phyloP scores from a whole-genome alignment of 768 basidiomycete species.

The Pholiota microspora region DNA sequence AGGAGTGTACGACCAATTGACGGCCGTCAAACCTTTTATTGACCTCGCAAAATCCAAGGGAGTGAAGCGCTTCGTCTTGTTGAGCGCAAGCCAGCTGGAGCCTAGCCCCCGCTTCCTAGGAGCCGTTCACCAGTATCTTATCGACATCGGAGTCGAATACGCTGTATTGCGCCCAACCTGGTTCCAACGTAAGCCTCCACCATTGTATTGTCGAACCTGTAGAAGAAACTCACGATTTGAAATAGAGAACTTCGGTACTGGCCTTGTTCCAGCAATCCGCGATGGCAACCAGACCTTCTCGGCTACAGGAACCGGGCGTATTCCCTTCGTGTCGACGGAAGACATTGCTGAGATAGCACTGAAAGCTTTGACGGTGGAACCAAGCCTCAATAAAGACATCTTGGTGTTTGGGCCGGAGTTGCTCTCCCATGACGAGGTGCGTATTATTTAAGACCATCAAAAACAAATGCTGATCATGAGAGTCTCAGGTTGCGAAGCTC shows the following conservation, averaged over 20 bases:
- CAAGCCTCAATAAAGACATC: conserved; percentile 11
- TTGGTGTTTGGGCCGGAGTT: conserved; percentile 28
- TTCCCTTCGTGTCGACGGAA: conserved; percentile 24
- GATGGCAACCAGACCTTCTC: conserved; percentile 17
- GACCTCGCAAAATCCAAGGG: conserved; percentile 26
- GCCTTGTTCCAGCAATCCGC: conserved; percentile 7
- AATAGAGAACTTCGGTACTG: conserved; percentile 22
- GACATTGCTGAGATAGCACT: conserved; percentile 28
- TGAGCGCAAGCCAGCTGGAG: conserved; percentile 19
- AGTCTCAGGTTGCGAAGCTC: conserved; percentile 13
- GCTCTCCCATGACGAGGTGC: conserved; percentile 25
- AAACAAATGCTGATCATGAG: neutral
- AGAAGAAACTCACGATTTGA: neutral
- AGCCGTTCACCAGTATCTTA: conserved; percentile 24
- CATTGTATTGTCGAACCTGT: neutral
- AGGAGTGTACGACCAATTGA: conserved; percentile 10
- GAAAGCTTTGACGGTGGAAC: conserved; percentile 21
- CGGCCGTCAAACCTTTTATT: conserved; percentile 25
- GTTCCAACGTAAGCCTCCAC: conserved; percentile 18
- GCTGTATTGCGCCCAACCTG: conserved; percentile 25
- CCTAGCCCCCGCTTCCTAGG: conserved; percentile 13
- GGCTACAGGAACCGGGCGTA: conserved; percentile 17
- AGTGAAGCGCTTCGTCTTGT: conserved; percentile 29
- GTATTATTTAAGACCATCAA: neutral
- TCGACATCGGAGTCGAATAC: conserved; percentile 20